Evolutionary conservation across 495 filamentous ascomycete species (phyloP), one percentile per base, ranked within the genome.

Genomic region (Penicillium alfredii): DNA sequence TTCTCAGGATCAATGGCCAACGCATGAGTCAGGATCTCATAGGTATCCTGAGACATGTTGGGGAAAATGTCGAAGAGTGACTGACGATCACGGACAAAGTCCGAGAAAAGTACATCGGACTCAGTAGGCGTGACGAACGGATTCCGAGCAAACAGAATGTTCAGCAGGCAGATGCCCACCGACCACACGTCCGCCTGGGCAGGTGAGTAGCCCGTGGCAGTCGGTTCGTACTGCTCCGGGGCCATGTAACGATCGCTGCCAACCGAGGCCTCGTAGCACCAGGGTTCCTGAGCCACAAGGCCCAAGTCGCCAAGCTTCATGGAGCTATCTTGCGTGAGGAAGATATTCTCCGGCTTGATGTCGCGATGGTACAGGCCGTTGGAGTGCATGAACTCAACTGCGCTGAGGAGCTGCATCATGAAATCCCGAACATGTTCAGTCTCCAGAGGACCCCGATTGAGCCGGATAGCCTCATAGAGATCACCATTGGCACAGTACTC

Each of bases 261-360:
- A 30, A 98, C 92, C 42, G 82, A 87, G 22, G 80, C 81, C 63
- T 98, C 92, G 49, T 83, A 79, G 27, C 82, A 88, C 88, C 87
- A 94, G 47, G 72, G 60, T 20, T 93, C 86, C 3, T 76, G 78
- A 6, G 90, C 94, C 29, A 87, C 88, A 29, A 98, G 72, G 37
- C 92, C 92, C 56, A 97, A 93, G 61, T 98, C 92, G 51, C 92
- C 92, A 23, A 98, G 80, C 66, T 98, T 98, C 81, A 95, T 84
- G 27, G 80, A 73, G 15, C 93, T 89, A 33, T 80, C 75, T 40
- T 88, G 74, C 45, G 77, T 84, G 43, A 98, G 72, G 64, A 98
- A 97, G 63, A 98, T 94, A 67, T 98, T 98, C 73, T 98, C 92
- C 6, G 92, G 92, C 69, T 98, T 98, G 76, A 98, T 96, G 62